phyloP scores from a whole-genome alignment of 2,329 filamentous ascomycete species.

The Podosphaera xanthii region DNA sequence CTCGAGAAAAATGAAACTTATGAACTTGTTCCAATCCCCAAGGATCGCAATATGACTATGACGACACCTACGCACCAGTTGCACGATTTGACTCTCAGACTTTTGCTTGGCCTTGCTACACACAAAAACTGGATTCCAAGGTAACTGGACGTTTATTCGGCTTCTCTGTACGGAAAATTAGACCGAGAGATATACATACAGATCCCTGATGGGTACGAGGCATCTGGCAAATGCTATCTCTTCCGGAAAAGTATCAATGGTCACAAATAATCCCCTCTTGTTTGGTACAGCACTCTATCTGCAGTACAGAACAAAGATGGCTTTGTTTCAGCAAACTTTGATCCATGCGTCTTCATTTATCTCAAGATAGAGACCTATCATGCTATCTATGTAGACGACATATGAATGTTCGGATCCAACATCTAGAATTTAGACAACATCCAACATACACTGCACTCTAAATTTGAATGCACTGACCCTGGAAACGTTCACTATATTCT shows the following conservation, averaged over 20 bases:
- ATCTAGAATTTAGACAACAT: background rate
- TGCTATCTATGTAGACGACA: no score
- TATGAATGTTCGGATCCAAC: background rate
- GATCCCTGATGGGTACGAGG: no score
- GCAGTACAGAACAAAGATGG: background rate
- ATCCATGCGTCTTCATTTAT: no score
- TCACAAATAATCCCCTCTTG: no score
- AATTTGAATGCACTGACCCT: background rate
- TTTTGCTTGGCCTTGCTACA: background rate
- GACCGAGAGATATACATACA: background rate
- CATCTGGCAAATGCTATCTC: no score
- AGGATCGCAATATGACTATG: background rate
- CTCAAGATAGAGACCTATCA: no score
- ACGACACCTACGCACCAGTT: background rate
- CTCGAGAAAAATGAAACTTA: background rate
- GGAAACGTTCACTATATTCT: background rate
- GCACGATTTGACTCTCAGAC: background rate
- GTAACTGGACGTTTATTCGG: background rate
- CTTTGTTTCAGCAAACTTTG: background rate
- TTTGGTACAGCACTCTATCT: background rate
- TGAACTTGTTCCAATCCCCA: background rate
- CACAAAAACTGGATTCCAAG: background rate
- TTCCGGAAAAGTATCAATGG: no score
- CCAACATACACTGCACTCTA: background rate
- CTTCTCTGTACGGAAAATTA: background rate